Evolutionary conservation across 805 yeast species (phyloP).

Genomic region (Pichia phayaonensis): DNA sequence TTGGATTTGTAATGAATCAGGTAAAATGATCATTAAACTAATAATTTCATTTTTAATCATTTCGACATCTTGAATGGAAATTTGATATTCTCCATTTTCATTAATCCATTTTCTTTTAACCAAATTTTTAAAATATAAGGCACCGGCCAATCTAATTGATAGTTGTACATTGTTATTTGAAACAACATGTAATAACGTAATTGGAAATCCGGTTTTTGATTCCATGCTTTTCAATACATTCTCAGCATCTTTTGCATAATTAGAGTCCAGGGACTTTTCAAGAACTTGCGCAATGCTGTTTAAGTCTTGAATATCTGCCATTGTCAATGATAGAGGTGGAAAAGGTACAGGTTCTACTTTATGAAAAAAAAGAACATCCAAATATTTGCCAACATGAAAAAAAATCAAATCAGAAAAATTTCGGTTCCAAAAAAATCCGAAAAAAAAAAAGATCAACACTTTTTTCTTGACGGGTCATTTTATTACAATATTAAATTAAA

Average conservation of each 20-base stretch:
- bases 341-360: background rate
- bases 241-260: constrained; percentile 62
- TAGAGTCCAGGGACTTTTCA: constrained; percentile 58
- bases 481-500: background rate
- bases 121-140: constrained; percentile 83
- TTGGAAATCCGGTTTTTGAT: constrained; percentile 61
- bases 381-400: background rate
- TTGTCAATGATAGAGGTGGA: constrained; percentile 2
- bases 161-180: constrained; percentile 48
- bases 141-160: constrained; percentile 75
- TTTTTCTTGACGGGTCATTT: background rate
- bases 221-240: constrained; percentile 56
- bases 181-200: constrained; percentile 68
- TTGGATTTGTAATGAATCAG: constrained; percentile 78
- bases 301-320: constrained; percentile 44
- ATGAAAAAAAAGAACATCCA: background rate
- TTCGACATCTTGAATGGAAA: constrained; percentile 53
- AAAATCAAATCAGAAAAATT: background rate
- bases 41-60: constrained; percentile 71
- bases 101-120: constrained; percentile 83
- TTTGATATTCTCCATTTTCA: constrained; percentile 72
- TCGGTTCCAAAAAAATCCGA: background rate
- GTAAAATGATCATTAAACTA: constrained; percentile 77
- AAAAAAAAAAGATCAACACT: no score
- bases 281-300: constrained; percentile 47